Conservation (phyloP, 495 filamentous ascomycete genomes). For the Friedmanniomyces simplex region DNA sequence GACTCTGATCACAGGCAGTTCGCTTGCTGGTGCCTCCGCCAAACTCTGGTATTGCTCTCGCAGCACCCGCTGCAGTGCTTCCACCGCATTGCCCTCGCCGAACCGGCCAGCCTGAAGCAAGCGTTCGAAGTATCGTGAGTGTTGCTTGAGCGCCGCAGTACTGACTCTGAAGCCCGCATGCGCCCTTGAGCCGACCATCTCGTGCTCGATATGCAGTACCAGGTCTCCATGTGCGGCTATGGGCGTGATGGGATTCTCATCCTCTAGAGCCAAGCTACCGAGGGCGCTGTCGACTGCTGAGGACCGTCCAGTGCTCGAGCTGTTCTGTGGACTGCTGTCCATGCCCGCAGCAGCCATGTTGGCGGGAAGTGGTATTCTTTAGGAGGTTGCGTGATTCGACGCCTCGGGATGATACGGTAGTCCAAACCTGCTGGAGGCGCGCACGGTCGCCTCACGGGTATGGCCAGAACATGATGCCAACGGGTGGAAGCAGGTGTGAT, state of each 20-base stretch:
- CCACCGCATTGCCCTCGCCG: conserved; percentile 30
- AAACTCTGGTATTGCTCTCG: conserved; percentile 35
- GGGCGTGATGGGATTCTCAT: conserved; percentile 10
- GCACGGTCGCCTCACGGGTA: conserved; percentile 11
- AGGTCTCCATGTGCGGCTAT: conserved; percentile 45
- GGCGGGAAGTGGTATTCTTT: neutral
- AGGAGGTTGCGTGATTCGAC: neutral
- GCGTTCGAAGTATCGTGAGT: conserved; percentile 50
- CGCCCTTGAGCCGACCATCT: neutral
- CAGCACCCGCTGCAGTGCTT: conserved; percentile 35
- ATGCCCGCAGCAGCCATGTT: neutral
- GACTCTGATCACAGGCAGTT: conserved; percentile 46
- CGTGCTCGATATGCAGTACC: conserved; percentile 26
- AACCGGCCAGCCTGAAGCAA: conserved; percentile 38
- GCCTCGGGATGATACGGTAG: neutral
- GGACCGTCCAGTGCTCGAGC: neutral
- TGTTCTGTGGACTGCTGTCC: neutral
- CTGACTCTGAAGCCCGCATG: conserved; percentile 31
- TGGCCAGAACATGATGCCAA: conserved; percentile 20
- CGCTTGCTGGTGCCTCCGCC: conserved; percentile 34
- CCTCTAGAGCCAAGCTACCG: neutral
- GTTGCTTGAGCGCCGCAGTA: conserved; percentile 30
- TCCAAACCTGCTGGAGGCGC: neutral
- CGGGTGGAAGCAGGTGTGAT: neutral
- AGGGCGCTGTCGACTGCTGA: neutral